Evolutionary conservation across 2,329 filamentous ascomycete genomes (phyloP).

Genomic region (Piedraia hortae): DNA sequence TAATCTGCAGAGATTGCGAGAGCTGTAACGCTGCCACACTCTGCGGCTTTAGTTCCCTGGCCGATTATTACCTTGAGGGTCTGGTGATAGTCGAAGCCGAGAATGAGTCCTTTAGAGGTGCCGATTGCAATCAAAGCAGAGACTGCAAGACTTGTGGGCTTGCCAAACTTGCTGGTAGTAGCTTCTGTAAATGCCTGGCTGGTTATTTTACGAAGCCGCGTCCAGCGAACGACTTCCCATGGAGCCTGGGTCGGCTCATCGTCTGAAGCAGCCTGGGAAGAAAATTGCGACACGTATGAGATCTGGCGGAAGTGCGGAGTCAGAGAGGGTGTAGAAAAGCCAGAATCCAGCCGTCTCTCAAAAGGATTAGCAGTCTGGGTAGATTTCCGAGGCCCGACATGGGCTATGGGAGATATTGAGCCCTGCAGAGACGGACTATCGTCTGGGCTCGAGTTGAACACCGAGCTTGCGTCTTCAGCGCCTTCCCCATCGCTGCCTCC

Average conservation of each 20-base stretch:
- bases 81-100: constrained; percentile 95
- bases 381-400: constrained; percentile 31
- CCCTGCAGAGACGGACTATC: constrained; percentile 59
- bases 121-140: constrained; percentile 73
- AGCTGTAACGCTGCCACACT: constrained; percentile 66
- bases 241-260: constrained; percentile 36
- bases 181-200: constrained; percentile 76
- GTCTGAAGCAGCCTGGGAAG: constrained; percentile 25
- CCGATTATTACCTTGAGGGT: constrained; percentile 84
- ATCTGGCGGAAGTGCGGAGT: constrained; percentile 48
- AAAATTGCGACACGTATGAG: constrained; percentile 32
- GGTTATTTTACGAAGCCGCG: constrained; percentile 67
- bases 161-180: constrained; percentile 75
- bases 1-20: constrained; percentile 84
- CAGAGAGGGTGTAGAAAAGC: constrained; percentile 33
- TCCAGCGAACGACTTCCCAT: constrained; percentile 96
- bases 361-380: constrained; percentile 54
- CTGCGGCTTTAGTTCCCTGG: constrained; percentile 74
- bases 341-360: constrained; percentile 77
- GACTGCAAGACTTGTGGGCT: constrained; percentile 67
- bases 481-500: constrained; percentile 32
- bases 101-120: constrained; percentile 76
- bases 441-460: constrained; percentile 50
- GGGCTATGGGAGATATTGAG: constrained; percentile 35
- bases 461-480: constrained; percentile 30